Conservation (phyloP, 2,329 filamentous ascomycete species). For the Talaromyces marneffei region DNA sequence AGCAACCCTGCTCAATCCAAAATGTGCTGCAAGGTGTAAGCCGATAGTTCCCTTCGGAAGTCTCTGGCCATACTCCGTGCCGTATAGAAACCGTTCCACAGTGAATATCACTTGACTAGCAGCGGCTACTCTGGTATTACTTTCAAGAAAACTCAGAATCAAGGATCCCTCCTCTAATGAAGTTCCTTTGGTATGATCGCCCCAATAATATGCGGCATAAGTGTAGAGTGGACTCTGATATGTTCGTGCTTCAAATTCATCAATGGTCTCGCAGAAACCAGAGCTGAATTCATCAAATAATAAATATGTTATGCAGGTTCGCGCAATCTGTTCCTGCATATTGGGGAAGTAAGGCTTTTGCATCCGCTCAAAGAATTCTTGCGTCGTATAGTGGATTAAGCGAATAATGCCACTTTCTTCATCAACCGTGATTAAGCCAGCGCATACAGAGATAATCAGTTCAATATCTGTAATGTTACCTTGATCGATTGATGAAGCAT, state of each 20-base stretch:
- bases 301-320: neutral
- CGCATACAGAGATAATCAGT: conserved; percentile 24
- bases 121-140: neutral
- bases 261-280: neutral
- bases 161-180: neutral
- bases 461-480: conserved; percentile 23
- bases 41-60: neutral
- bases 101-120: neutral
- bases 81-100: neutral
- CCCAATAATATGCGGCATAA: neutral
- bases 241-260: neutral
- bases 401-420: conserved; percentile 24
- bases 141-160: neutral
- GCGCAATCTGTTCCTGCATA: neutral
- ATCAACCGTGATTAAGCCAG: conserved; percentile 31
- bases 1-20: neutral
- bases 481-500: neutral
- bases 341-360: neutral
- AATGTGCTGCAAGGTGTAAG: neutral
- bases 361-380: conserved; percentile 26
- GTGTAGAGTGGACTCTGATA: neutral
- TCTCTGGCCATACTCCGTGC: neutral
- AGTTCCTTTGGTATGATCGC: neutral
- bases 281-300: neutral
- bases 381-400: conserved; percentile 30